Base-by-base conservation (phyloP, 106 monocot species). In the Phalaenopsis equestris region DNA sequence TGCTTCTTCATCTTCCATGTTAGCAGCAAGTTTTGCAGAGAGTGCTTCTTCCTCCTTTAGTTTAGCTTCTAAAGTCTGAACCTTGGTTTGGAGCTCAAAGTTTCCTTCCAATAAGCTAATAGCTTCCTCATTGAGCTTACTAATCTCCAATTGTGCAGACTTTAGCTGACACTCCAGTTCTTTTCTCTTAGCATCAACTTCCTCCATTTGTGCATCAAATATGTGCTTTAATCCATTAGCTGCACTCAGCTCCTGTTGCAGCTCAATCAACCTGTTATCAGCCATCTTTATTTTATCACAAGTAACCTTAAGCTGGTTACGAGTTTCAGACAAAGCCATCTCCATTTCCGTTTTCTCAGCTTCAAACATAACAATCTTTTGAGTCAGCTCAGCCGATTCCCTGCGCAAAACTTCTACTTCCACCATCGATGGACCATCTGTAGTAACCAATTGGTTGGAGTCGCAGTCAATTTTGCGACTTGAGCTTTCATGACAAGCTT, bases 141-240 rank as follows among this genome's bases (percentile, higher is more conserved):
- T 21, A 1, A 81, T 56, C 77, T 90, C 88, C 36, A n/a, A 12
- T 39, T 81, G 24, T 64, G 86, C 55, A 12, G 80, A 78, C 56
- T 90, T 83, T 30, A 92, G 81, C 77, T 87, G 84, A 82, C 79
- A 68, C 64, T 85, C 88, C 65, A 67, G 7, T 23, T 81, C 73
- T 46, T 90, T 81, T 58, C 80, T 48, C 79, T 75, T 72, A n/a
- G 41, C 75, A 64, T 86, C 70, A 2, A 70, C 48, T 19, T 7
- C 18, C 58, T 81, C 81, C 57, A 58, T 15, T 72, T 77, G 42
- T 36, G 4, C 37, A 21, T 55, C 79, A 9, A 80, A 23, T 2
- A 41, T 38, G 46, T 77, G 82, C 68, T 84, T 83, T 38, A 79
- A 83, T 47, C 72, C 80, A 52, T 81, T 52, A 8, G 77, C 79